Evolutionary conservation across 2,329 filamentous ascomycete genomes (phyloP).

Genomic region (Neocucurbitaria cava): DNA sequence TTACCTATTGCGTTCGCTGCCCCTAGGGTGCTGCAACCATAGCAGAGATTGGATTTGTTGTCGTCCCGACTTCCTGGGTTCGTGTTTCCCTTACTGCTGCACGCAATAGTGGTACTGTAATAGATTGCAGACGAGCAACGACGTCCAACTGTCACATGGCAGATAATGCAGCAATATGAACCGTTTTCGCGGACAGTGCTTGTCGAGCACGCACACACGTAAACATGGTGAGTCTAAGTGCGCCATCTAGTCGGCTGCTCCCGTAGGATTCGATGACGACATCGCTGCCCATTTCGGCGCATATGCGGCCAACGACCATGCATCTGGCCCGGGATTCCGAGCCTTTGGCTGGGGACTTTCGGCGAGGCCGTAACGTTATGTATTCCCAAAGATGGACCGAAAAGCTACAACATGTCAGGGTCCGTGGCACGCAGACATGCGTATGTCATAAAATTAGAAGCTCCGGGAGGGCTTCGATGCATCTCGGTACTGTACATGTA

Average conservation of each 20-base stretch:
- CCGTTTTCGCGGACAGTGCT: not conserved
- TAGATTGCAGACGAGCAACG: slow-evolving; percentile 10
- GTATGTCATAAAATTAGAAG: slow-evolving; percentile 15
- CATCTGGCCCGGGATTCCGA: slow-evolving; percentile 28
- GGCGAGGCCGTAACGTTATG: slow-evolving; percentile 38
- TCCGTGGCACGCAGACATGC: not conserved
- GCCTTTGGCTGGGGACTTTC: slow-evolving; percentile 34
- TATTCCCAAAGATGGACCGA: slow-evolving; percentile 35
- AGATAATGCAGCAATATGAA: not conserved
- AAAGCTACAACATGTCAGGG: slow-evolving; percentile 1
- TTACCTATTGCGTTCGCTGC: slow-evolving; percentile 1
- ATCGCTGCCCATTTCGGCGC: slow-evolving; percentile 17
- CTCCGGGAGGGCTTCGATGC: slow-evolving; percentile 21
- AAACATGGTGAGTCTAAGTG: not conserved
- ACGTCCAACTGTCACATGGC: not conserved
- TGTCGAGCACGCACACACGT: not conserved
- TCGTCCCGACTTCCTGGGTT: slow-evolving; percentile 23
- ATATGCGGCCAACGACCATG: slow-evolving; percentile 26
- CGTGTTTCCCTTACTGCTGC: slow-evolving; percentile 15
- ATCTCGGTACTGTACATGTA: slow-evolving; percentile 7
- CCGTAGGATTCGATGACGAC: slow-evolving; percentile 31
- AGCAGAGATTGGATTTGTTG: not conserved
- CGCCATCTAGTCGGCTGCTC: slow-evolving; percentile 34
- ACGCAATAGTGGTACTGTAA: slow-evolving; percentile 21
- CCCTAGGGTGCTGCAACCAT: not conserved